These are phyloP conservation scores for Orbilia brochopaga DNA, from an alignment of 2,329 filamentous ascomycete genomes.

Conservation along the genomic window DNA sequence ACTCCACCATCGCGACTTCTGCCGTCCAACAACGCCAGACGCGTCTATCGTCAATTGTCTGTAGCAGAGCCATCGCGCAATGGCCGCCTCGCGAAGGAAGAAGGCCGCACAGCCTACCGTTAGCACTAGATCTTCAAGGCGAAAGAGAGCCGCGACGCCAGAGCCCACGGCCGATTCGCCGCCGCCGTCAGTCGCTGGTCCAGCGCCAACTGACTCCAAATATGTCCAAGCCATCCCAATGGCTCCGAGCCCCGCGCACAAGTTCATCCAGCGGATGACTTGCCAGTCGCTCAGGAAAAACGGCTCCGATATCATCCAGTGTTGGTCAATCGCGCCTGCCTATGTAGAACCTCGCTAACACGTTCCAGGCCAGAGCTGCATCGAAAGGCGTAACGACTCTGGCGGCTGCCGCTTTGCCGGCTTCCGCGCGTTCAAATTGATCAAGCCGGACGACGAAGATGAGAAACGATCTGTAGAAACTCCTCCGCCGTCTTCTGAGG, in stretches of 20 bases:
- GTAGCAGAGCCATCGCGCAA: not conserved
- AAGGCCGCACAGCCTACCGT: not conserved
- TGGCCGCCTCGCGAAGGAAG: slow-evolving; percentile 12
- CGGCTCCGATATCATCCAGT: slow-evolving; percentile 31
- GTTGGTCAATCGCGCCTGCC: slow-evolving; percentile 10
- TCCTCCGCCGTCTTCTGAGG: not conserved
- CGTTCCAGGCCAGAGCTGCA: slow-evolving; percentile 50
- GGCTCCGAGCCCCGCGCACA: slow-evolving; percentile 19
- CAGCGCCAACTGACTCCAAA: not conserved
- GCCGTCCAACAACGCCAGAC: too few relatives aligned
- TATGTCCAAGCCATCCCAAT: not conserved
- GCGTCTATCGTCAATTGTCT: too few relatives aligned
- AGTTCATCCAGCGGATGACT: slow-evolving; percentile 35
- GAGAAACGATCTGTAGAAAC: not conserved
- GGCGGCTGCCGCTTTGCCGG: slow-evolving; percentile 52
- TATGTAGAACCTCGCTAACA: not conserved
- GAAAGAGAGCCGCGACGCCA: not conserved
- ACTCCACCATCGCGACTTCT: too few relatives aligned
- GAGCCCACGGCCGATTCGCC: not conserved
- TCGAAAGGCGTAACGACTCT: slow-evolving; percentile 50
- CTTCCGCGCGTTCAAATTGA: slow-evolving; percentile 50
- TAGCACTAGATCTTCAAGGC: not conserved
- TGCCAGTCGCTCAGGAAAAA: slow-evolving; percentile 46
- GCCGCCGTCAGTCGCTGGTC: not conserved
- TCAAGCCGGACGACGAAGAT: slow-evolving; percentile 1